Evolutionary conservation across 169 alveolate genomes (phyloP), one percentile per base, ranked within the genome.

Genomic region (Plasmodium relictum): DNA sequence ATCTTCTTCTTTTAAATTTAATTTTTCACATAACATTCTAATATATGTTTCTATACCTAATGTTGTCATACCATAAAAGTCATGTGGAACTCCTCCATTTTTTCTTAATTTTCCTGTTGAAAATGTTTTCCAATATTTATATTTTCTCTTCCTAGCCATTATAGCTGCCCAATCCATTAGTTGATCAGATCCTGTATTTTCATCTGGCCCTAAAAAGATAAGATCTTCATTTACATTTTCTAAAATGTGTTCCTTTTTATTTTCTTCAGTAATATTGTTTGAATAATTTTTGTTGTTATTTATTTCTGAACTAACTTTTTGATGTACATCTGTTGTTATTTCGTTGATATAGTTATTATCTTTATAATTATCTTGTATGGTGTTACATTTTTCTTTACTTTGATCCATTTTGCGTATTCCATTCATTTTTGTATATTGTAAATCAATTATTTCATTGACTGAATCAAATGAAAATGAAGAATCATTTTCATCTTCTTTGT

Each of bases 51-150:
- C 95, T 26, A 93, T 90, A 12, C 93, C 76, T 2, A 96, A 83
- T 58, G 98, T 96, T n/a, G 98, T 96, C 97, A 95, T 96, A 20
- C 97, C 98, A 74, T 90, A 95, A 22, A 70, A 58, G 87, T 96
- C 98, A 88, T 96, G 98, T 0, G 98, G 98, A 10, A 96, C 95
- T 50, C 98, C 98, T 14, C 98, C 98, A 88, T 94, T 87, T 63
- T 87, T 88, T 20, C 95, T 94, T 31, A 86, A 89, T 72, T 96
- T 96, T 12, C 98, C 98, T 0, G 98, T 96, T 9, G 98, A 95
- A 92, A 96, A 91, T 20, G 97, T 93, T 85, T 94, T 92, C 97
- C 97, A 95, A 88, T 71, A 94, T 52, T 39, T 62, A 72, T 74
- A 89, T 4, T 94, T 94, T 58, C 96, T 90, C 41, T 73, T 83